Percentiles rank a stretch among this genome's conserved stretches.
These are phyloP conservation scores for Pseudocercospora crystallina DNA, from an alignment of 2,329 filamentous ascomycete genomes.

Conservation along the genomic window DNA sequence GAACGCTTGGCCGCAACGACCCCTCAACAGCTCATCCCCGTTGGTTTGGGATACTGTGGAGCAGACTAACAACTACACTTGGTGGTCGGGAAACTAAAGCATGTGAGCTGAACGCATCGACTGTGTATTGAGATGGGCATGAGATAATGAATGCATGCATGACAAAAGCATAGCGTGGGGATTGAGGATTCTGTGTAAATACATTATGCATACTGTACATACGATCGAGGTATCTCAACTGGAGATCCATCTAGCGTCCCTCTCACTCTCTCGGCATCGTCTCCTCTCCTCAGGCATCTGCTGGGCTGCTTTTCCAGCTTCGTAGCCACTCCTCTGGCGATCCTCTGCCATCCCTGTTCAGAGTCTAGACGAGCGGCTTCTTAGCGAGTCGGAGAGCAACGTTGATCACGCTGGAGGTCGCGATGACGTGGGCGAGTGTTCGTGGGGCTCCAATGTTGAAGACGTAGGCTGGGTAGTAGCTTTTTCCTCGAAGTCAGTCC, in stretches of 20 bases:
- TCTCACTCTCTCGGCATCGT: too few species aligned
- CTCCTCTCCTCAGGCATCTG: too few species aligned
- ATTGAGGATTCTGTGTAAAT: too few species aligned
- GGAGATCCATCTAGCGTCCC: too few species aligned
- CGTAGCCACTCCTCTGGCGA: too few species aligned
- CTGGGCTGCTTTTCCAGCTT: too few species aligned
- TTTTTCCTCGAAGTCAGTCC: constrained; percentile 3
- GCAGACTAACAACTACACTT: constrained; percentile 47
- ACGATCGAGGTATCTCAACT: too few species aligned
- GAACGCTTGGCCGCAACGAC: constrained; percentile 44
- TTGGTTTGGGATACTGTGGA: constrained; percentile 45
- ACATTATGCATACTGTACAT: too few species aligned
- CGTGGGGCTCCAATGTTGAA: constrained; percentile 25
- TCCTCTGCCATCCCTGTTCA: background rate
- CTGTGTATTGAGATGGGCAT: too few species aligned
- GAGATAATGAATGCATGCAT: too few species aligned
- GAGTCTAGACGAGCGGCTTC: constrained; percentile 22
- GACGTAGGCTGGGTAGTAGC: constrained; percentile 29
- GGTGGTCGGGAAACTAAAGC: constrained; percentile 43
- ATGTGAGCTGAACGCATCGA: too few species aligned
- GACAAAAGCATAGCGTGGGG: too few species aligned
- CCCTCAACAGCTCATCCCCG: constrained; percentile 41
- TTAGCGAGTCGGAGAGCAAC: constrained; percentile 30
- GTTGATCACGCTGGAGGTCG: constrained; percentile 31
- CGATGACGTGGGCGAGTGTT: constrained; percentile 28